Conservation (phyloP, 192 early-diverging fungal genomes). For the Lunasporangiospora selenospora region DNA sequence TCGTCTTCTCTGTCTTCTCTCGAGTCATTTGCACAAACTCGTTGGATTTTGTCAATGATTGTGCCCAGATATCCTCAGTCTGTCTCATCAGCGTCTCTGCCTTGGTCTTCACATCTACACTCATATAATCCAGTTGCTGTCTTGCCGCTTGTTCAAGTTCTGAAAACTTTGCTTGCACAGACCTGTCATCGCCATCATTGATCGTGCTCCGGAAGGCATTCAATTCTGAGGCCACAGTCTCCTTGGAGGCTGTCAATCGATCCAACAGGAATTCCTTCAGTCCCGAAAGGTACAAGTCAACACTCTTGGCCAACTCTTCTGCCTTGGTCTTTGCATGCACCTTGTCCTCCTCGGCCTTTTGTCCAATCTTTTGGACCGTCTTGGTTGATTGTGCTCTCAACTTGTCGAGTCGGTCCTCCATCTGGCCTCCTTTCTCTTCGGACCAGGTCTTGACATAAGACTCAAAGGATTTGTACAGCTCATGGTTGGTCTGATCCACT, state of each 20-base stretch:
- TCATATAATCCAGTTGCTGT: constrained; percentile 7
- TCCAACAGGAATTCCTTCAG: constrained; percentile 24
- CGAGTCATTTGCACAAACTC: constrained; percentile 16
- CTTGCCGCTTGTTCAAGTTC: constrained; percentile 21
- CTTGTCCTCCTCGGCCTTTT: constrained; percentile 13
- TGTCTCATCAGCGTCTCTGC: constrained; percentile 31
- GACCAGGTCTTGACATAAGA: constrained; percentile 34
- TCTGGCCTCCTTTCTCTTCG: constrained; percentile 7
- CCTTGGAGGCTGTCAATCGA: constrained; percentile 31
- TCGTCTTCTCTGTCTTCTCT: constrained; percentile 4
- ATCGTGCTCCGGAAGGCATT: constrained; percentile 29
- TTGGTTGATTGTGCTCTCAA: constrained; percentile 12
- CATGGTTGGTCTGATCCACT: constrained; percentile 33
- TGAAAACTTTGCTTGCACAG: constrained; percentile 10
- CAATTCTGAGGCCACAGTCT: constrained; percentile 30
- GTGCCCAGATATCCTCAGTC: constrained; percentile 23
- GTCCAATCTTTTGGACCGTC: constrained; percentile 29
- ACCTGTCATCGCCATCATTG: constrained; percentile 27
- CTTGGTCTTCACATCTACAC: constrained; percentile 12
- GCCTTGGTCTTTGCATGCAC: constrained; percentile 19
- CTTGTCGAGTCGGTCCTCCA: constrained; percentile 14
- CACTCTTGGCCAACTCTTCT: constrained; percentile 21
- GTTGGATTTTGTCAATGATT: constrained; percentile 14
- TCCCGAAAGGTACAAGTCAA: constrained; percentile 31
- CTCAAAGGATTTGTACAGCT: constrained; percentile 30